Conservation (phyloP, 2,329 filamentous ascomycete genomes). For the Hymenoscyphus scutula region DNA sequence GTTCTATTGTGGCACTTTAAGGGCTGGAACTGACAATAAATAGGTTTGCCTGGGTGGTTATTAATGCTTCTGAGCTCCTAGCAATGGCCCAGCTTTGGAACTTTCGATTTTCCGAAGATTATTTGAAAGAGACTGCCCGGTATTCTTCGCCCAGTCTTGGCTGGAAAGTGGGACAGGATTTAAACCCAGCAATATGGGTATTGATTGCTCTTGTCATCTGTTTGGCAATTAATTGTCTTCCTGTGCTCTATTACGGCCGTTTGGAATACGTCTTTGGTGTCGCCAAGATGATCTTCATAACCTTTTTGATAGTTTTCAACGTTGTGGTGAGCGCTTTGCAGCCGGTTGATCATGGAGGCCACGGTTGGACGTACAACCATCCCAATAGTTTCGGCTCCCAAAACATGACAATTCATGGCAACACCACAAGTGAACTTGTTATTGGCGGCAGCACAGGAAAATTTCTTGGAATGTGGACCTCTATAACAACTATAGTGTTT, state of each 20-base stretch:
- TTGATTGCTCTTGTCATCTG: slow-evolving; percentile 37
- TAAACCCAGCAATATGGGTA: slow-evolving; percentile 41
- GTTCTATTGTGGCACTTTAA: background rate
- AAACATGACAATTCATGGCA: slow-evolving; percentile 31
- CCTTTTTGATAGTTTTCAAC: slow-evolving; percentile 53
- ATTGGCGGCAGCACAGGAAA: slow-evolving; percentile 34
- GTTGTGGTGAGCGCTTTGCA: slow-evolving; percentile 39
- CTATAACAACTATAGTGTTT: slow-evolving; percentile 43
- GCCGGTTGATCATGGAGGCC: slow-evolving; percentile 28
- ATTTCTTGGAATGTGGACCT: slow-evolving; percentile 42
- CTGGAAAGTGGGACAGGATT: slow-evolving; percentile 28
- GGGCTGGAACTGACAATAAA: background rate
- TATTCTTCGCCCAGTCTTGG: slow-evolving; percentile 36
- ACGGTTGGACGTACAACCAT: slow-evolving; percentile 37
- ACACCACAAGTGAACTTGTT: slow-evolving; percentile 22
- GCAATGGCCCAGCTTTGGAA: slow-evolving; percentile 41
- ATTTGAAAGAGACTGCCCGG: slow-evolving; percentile 32
- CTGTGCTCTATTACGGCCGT: slow-evolving; percentile 50
- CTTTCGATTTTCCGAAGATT: slow-evolving; percentile 39
- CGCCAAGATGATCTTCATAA: slow-evolving; percentile 58
- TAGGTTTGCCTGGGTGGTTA: slow-evolving; percentile 37
- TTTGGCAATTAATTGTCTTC: slow-evolving; percentile 39
- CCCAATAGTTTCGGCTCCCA: slow-evolving; percentile 36
- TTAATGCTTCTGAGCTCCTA: slow-evolving; percentile 39
- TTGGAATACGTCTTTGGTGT: slow-evolving; percentile 61